These are phyloP conservation scores for Phaeotremella skinneri DNA, from an alignment of 768 basidiomycete genomes.

Conservation along the genomic window DNA sequence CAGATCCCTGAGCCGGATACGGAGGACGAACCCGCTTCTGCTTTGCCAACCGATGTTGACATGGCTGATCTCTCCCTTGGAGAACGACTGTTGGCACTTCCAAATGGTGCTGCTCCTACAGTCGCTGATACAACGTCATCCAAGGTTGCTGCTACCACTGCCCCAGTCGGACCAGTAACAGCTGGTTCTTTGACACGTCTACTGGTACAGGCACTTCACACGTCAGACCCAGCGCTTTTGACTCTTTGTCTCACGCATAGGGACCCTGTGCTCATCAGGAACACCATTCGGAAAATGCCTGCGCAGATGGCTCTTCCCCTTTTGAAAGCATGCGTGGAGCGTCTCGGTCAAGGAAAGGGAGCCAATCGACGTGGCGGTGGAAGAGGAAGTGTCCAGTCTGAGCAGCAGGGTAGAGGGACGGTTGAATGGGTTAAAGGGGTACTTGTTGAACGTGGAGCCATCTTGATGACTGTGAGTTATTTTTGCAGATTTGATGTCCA, in stretches of 20 bases:
- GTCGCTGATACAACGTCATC: slow-evolving; percentile 31
- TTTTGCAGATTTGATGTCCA: neutral
- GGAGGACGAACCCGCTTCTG: slow-evolving; percentile 28
- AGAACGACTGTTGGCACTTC: slow-evolving; percentile 75
- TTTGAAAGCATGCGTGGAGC: slow-evolving; percentile 81
- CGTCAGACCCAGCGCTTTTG: slow-evolving; percentile 79
- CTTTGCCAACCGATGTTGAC: slow-evolving; percentile 61
- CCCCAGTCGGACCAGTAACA: slow-evolving; percentile 54
- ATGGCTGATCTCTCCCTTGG: slow-evolving; percentile 89
- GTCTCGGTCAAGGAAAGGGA: slow-evolving; percentile 75
- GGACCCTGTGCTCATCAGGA: slow-evolving; percentile 72
- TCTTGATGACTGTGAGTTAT: slow-evolving; percentile 83
- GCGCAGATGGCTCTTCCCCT: slow-evolving; percentile 81
- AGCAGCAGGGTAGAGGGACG: slow-evolving; percentile 49
- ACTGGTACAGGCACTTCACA: slow-evolving; percentile 92
- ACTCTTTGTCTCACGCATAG: slow-evolving; percentile 69
- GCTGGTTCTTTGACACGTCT: slow-evolving; percentile 87
- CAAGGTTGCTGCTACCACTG: slow-evolving; percentile 36
- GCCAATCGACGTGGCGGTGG: slow-evolving; percentile 67
- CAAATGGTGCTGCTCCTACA: slow-evolving; percentile 52
- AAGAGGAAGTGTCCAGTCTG: slow-evolving; percentile 62
- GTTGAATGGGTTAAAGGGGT: slow-evolving; percentile 62
- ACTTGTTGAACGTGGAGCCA: slow-evolving; percentile 77
- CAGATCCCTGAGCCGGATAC: slow-evolving; percentile 32
- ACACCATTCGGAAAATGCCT: slow-evolving; percentile 81